Conservation (phyloP, 164 flowering plant species). For the Echeveria elegans region DNA sequence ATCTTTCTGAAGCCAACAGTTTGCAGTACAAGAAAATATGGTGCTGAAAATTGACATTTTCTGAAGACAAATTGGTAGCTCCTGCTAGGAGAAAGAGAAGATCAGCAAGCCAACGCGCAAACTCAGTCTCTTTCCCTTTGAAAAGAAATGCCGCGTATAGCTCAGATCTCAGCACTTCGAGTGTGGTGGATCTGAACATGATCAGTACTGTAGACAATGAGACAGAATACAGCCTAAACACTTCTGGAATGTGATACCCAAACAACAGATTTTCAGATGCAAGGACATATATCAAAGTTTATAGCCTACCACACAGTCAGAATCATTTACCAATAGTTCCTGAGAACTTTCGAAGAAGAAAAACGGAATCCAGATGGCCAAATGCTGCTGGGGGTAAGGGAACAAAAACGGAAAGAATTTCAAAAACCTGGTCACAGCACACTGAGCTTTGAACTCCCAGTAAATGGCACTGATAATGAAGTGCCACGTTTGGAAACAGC, state of each 20-base stretch:
- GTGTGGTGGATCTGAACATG: slow-evolving; percentile 20
- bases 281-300: slow-evolving; percentile 14
- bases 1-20: slow-evolving; percentile 43
- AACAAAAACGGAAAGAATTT: slow-evolving; percentile 10
- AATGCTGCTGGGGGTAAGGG: not conserved
- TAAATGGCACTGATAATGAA: not conserved
- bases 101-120: slow-evolving; percentile 22
- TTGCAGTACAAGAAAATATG: slow-evolving; percentile 42
- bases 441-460: not conserved
- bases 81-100: slow-evolving; percentile 12
- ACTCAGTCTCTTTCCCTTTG: slow-evolving; percentile 30
- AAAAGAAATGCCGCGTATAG: slow-evolving; percentile 25
- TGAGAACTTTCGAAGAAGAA: no score
- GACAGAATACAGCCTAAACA: slow-evolving; percentile 32
- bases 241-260: slow-evolving; percentile 34
- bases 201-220: slow-evolving; percentile 17
- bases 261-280: slow-evolving; percentile 18
- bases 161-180: slow-evolving; percentile 39
- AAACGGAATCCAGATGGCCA: not conserved
- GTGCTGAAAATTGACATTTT: slow-evolving; percentile 14
- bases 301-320: no score
- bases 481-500: slow-evolving; percentile 9
- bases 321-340: no score
- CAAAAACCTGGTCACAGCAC: not conserved
- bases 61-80: slow-evolving; percentile 11